Base-by-base conservation (phyloP, 257 asterid species). In the Apocynum venetum region DNA sequence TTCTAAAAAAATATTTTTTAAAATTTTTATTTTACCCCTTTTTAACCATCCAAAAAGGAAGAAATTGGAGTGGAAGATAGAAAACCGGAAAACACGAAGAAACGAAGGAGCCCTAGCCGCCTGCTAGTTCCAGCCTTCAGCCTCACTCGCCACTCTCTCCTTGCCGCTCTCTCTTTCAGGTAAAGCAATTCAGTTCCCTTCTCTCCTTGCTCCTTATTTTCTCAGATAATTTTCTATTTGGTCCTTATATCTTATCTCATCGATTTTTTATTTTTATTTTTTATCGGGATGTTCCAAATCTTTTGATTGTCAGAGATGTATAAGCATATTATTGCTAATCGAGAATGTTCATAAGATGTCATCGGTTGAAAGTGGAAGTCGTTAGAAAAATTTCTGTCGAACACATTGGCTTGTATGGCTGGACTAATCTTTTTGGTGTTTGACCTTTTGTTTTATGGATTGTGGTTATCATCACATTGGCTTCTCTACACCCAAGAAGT, bases 101-200 rank as follows among this genome's bases (percentile, higher is more conserved):
- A n/a, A n/a, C 46, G 25, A 17, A 25, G 40, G 61, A 75, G 72
- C 79, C 79, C 72, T 63, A 63, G 79, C 79, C 63, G 49, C 40
- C 44, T 15, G 19, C 25, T 12, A 12, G 12, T 46, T 2, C 71
- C 57, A 11, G 1, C 8, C 15, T n/a, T 1, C 59, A 14, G 36
- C 56, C 25, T 41, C 44, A 20, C 43, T 38, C 41, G 19, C 69
- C 36, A 1, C 41, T 41, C 71, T 47, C 60, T 6, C 2, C 19
- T 63, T 17, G 49, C 60, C 46, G 70, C 71, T 59, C 70, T 43
- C 31, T 43, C 3, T 44, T 73, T 44, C 38, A 60, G 71, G 71
- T 60, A 75, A 31, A 25, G 3, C 6, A 2, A 12, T 12, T 13
- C 48, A 8, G 10, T 35, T 13, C 20, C 20, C 20, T 65, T 38